A percentile compares a stretch with the other conserved stretches of the same genome.
Conservation (phyloP, 345 rosid genomes). For the Gossypioides kirkii region DNA sequence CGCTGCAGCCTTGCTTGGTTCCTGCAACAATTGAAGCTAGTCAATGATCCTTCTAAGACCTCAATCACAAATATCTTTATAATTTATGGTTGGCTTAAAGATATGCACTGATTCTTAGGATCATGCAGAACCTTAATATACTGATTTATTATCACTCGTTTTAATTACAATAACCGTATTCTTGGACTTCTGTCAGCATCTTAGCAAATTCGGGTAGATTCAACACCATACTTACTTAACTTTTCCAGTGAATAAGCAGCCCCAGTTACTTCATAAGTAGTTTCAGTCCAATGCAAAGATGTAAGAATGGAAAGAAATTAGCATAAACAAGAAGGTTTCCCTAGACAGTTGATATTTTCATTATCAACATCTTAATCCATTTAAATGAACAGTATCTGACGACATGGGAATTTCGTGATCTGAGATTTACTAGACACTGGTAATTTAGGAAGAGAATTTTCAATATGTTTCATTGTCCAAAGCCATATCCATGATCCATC, state of each 20-base stretch:
- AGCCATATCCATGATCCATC: background rate
- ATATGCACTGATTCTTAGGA: background rate
- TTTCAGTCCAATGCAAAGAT: too few relatives aligned
- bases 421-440: background rate
- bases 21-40: conserved; percentile 35
- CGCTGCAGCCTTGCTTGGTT: conserved; percentile 96
- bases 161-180: background rate
- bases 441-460: background rate
- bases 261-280: too few relatives aligned
- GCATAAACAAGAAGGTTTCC: too few relatives aligned
- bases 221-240: background rate
- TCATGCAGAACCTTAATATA: conserved; percentile 1
- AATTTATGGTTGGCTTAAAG: background rate
- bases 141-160: background rate
- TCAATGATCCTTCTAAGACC: background rate
- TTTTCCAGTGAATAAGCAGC: too few relatives aligned
- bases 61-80: background rate
- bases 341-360: too few relatives aligned
- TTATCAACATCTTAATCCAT: too few relatives aligned
- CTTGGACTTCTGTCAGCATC: background rate
- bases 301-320: too few relatives aligned
- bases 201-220: background rate
- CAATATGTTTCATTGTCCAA: background rate
- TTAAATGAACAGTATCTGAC: too few relatives aligned
- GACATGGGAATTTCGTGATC: background rate